A percentile compares a stretch with the other conserved stretches of the same genome.
These are phyloP conservation scores for Phylloporus sp. DNA, from an alignment of 768 basidiomycete species.

Conservation along the genomic window DNA sequence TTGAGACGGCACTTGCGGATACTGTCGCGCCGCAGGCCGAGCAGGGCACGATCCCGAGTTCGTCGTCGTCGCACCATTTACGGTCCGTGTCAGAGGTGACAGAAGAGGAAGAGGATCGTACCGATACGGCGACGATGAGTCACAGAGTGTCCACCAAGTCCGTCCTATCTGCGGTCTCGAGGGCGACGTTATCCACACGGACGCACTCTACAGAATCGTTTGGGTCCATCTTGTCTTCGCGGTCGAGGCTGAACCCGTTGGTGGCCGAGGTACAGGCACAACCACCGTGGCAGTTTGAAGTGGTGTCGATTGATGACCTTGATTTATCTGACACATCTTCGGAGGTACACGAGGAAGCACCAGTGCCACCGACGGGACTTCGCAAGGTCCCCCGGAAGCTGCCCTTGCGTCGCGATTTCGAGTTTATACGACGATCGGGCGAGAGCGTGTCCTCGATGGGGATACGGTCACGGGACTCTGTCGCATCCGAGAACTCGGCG, in stretches of 20 bases:
- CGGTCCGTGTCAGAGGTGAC: slow-evolving; percentile 31
- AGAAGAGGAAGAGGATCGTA: slow-evolving; percentile 27
- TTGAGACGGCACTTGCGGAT: slow-evolving; percentile 1
- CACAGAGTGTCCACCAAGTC: slow-evolving; percentile 21
- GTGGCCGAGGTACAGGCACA: slow-evolving; percentile 35
- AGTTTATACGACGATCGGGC: slow-evolving; percentile 70
- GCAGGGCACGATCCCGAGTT: slow-evolving; percentile 6
- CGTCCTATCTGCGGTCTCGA: slow-evolving; percentile 16
- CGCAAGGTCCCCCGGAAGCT: slow-evolving; percentile 54
- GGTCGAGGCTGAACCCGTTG: slow-evolving; percentile 27
- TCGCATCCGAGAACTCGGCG: slow-evolving; percentile 43
- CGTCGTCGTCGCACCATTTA: slow-evolving; percentile 18
- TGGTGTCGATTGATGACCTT: slow-evolving; percentile 75
- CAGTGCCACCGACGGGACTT: slow-evolving; percentile 49
- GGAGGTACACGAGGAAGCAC: slow-evolving; percentile 37
- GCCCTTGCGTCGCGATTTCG: slow-evolving; percentile 75
- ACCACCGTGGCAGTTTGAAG: slow-evolving; percentile 60
- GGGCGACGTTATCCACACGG: slow-evolving; percentile 19
- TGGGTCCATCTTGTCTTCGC: slow-evolving; percentile 30
- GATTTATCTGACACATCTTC: slow-evolving; percentile 80
- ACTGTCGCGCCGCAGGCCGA: background rate
- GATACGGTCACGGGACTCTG: slow-evolving; percentile 58
- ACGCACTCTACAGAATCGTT: slow-evolving; percentile 34
- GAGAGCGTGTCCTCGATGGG: slow-evolving; percentile 78
- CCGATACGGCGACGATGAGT: slow-evolving; percentile 16